Percentiles rank a stretch among this genome's conserved stretches.
Evolutionary conservation across 345 rosid species (phyloP).

Genomic region (Brassica juncea): DNA sequence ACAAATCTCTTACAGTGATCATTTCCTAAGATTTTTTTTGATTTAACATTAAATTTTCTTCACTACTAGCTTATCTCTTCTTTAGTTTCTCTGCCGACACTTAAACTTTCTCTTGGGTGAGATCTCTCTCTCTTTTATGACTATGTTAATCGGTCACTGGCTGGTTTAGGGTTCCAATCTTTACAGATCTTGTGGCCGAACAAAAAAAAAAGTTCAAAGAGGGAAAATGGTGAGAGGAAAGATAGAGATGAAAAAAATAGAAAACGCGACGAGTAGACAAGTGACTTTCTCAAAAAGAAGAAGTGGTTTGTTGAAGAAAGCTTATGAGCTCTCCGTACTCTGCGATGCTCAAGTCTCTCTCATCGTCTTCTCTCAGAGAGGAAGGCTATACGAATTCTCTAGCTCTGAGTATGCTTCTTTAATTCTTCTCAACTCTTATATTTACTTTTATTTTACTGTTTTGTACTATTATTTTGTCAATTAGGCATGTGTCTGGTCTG

Average conservation of each 20-base stretch:
- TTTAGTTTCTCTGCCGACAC: conserved; percentile 14
- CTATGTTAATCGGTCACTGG: neutral
- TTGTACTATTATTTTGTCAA: neutral
- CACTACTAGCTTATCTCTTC: conserved; percentile 9
- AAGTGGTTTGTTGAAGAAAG: conserved; percentile 42
- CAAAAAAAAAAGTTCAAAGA: conserved; percentile 5
- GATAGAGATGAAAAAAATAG: conserved; percentile 44
- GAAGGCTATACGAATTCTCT: conserved; percentile 39
- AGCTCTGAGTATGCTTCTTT: conserved; percentile 30
- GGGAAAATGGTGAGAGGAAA: conserved; percentile 42
- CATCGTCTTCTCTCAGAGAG: conserved; percentile 40
- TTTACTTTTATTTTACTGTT: neutral
- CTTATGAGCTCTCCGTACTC: conserved; percentile 43
- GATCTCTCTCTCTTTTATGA: conserved; percentile 16
- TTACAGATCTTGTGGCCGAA: conserved; percentile 30
- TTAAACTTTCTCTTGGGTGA: conserved; percentile 12
- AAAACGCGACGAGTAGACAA: conserved; percentile 40
- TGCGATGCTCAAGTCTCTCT: conserved; percentile 43
- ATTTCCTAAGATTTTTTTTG: neutral
- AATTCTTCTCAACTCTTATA: neutral
- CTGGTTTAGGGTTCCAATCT: conserved; percentile 21
- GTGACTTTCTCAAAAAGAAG: conserved; percentile 43
- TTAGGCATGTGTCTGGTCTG: conserved; percentile 28
- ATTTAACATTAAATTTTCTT: neutral
- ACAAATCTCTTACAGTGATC: neutral